Conservation (phyloP, 495 filamentous ascomycete genomes). For the Tuber melanosporum region DNA sequence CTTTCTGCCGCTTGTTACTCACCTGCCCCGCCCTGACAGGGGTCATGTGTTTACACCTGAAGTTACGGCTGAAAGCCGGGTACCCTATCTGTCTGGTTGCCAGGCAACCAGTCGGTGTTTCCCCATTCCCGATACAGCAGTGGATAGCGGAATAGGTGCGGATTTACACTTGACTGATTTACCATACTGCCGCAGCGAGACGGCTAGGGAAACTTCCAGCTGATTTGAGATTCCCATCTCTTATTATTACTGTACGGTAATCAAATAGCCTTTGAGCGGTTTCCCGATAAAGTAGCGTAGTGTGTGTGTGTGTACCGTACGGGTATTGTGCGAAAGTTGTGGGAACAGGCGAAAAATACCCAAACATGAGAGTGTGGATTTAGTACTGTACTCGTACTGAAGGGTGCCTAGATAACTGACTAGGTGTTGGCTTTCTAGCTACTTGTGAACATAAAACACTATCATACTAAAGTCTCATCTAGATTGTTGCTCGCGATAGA, state of each 20-base stretch:
- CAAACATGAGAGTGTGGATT: neutral
- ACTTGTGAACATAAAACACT: neutral
- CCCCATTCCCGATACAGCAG: neutral
- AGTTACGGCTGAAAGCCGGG: neutral
- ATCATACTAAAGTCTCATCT: neutral
- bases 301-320: neutral
- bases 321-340: neutral
- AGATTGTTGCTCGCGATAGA: neutral
- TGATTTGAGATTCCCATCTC: neutral
- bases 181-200: neutral
- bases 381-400: neutral
- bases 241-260: neutral
- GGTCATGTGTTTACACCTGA: slow-evolving; percentile 24
- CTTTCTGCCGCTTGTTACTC: neutral
- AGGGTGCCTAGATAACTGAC: neutral
- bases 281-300: neutral
- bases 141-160: neutral
- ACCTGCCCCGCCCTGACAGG: neutral
- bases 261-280: neutral
- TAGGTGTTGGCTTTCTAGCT: neutral
- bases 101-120: slow-evolving; percentile 11
- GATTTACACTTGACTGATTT: neutral
- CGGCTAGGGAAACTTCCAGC: neutral
- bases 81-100: slow-evolving; percentile 15
- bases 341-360: neutral